Conservation (phyloP, 176 grass and related monocot species). For the Calamus simplicifolius region DNA sequence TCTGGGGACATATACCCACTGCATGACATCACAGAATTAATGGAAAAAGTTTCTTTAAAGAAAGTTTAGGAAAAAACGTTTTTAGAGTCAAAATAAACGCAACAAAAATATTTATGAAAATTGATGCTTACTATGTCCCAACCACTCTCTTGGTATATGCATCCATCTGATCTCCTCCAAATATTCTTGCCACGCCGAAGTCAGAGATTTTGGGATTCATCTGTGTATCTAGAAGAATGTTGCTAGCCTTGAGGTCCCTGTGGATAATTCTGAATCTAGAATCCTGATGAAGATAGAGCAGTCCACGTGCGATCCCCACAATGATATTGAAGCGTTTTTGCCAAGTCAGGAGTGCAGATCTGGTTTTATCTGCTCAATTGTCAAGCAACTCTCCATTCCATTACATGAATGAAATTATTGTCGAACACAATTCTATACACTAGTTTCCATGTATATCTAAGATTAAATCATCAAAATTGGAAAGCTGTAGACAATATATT, state of each 20-base stretch:
- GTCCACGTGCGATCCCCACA: constrained; percentile 10
- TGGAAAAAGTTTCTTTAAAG: no score
- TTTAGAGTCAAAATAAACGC: neutral
- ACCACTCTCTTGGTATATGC: constrained; percentile 11
- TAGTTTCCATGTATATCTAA: no score
- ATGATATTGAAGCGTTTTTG: constrained; percentile 12
- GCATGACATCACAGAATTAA: neutral
- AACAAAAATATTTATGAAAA: neutral
- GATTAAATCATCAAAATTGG: no score
- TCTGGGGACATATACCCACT: constrained; percentile 21
- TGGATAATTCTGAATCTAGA: constrained; percentile 18
- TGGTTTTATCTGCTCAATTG: constrained; percentile 10
- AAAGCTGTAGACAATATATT: no score
- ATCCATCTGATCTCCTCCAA: constrained; percentile 16
- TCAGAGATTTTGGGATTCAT: constrained; percentile 24
- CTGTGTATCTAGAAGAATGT: constrained; percentile 16
- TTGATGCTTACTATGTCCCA: constrained; percentile 12
- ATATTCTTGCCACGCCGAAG: constrained; percentile 18
- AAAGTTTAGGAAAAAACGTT: no score
- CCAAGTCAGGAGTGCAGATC: constrained; percentile 2
- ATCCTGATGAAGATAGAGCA: constrained; percentile 21
- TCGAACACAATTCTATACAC: no score
- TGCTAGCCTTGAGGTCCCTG: constrained; percentile 13
- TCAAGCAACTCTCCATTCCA: no score
- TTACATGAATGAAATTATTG: no score